Percentiles rank a stretch among this genome's conserved stretches.
Evolutionary conservation across 2,329 filamentous ascomycete genomes (phyloP).

Genomic region (Madurella fahalii): DNA sequence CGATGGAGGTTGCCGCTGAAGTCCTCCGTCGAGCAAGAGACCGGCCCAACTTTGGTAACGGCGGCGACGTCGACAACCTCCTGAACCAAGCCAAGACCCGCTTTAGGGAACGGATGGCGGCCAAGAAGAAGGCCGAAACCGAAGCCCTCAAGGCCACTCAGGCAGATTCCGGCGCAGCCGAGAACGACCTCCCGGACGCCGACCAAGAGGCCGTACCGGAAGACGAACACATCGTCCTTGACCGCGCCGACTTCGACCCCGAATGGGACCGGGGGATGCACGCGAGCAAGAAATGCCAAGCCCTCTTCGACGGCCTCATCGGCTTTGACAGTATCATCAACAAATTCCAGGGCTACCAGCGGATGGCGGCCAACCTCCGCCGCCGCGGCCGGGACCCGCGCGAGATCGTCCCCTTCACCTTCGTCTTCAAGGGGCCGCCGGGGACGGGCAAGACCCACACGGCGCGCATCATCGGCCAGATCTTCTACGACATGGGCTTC

Average conservation of each 20-base stretch:
- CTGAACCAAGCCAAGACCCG: conserved; percentile 46
- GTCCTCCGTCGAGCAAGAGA: conserved; percentile 49
- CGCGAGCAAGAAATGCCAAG: conserved; percentile 4
- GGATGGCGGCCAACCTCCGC: conserved; percentile 13
- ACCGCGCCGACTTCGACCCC: conserved; percentile 22
- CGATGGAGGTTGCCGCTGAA: conserved; percentile 44
- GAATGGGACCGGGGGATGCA: conserved; percentile 7
- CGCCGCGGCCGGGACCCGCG: conserved; percentile 41
- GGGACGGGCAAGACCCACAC: conserved; percentile 66
- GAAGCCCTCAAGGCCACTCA: neutral
- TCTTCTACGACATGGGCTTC: conserved; percentile 71
- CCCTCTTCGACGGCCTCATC: conserved; percentile 13
- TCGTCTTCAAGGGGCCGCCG: conserved; percentile 54
- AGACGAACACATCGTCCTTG: conserved; percentile 10
- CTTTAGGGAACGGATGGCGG: conserved; percentile 33
- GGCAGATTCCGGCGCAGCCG: conserved; percentile 18
- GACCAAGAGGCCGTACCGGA: conserved; percentile 12
- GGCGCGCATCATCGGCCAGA: conserved; percentile 65
- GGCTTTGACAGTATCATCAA: conserved; percentile 12
- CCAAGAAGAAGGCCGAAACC: neutral
- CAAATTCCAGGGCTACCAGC: conserved; percentile 16
- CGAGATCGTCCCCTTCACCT: conserved; percentile 50
- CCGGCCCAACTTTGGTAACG: conserved; percentile 58
- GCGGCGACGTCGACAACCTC: conserved; percentile 56
- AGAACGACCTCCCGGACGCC: conserved; percentile 23